These are phyloP conservation scores for Torulaspora indica DNA, from an alignment of 805 yeast genomes.

Conservation along the genomic window DNA sequence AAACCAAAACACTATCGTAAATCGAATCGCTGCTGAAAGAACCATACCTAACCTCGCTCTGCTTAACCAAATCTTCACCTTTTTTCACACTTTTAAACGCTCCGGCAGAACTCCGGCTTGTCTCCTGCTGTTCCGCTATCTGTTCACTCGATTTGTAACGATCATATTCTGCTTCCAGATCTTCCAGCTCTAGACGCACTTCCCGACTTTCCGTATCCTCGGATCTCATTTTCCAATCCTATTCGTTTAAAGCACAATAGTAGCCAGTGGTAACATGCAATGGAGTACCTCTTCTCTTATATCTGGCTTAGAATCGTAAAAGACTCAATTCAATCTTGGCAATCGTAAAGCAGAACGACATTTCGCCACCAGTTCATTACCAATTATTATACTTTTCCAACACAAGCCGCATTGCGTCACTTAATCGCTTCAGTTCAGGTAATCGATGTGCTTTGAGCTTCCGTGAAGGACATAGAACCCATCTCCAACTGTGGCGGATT, in stretches of 20 bases:
- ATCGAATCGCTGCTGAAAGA: conserved; percentile 1
- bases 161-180: conserved; percentile 30
- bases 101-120: background rate
- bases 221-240: background rate
- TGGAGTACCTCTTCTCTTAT: background rate
- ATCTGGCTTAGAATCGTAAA: too few relatives aligned
- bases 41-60: conserved; percentile 10
- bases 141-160: conserved; percentile 22
- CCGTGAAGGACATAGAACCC: background rate
- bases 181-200: conserved; percentile 16
- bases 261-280: too few relatives aligned
- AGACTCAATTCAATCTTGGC: too few relatives aligned
- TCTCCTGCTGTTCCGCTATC: background rate
- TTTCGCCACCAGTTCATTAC: background rate
- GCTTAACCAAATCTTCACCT: conserved; percentile 4
- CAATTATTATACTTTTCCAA: background rate
- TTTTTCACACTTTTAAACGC: background rate
- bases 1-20: conserved; percentile 12
- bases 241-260: background rate
- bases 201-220: background rate
- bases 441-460: background rate
- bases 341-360: too few relatives aligned
- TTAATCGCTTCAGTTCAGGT: background rate
- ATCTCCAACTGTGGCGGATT: conserved; percentile 4
- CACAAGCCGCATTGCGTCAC: background rate